Evolutionary conservation across 352 stramenopile genomes (phyloP).

Genomic region (Phytophthora hibernalis): DNA sequence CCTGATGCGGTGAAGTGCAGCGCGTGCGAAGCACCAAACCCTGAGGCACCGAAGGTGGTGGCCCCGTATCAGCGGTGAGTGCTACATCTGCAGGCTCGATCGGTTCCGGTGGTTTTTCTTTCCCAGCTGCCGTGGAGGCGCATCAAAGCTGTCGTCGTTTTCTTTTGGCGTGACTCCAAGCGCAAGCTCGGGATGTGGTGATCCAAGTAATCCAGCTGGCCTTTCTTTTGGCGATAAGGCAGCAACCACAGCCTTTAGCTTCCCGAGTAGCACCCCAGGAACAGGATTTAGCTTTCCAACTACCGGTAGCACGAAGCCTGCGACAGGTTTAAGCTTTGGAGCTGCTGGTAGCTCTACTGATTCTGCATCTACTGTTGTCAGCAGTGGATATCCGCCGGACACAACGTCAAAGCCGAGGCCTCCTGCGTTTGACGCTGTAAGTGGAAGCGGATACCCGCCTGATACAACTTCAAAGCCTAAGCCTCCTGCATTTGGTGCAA

Average conservation of each 20-base stretch:
- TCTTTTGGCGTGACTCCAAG: constrained; percentile 44
- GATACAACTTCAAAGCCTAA: constrained; percentile 14
- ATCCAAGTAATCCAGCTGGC: constrained; percentile 18
- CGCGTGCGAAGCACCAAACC: constrained; percentile 60
- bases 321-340: constrained; percentile 17
- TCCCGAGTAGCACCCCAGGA: constrained; percentile 5
- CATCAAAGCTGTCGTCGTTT: constrained; percentile 40
- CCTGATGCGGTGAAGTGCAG: constrained; percentile 47
- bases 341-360: constrained; percentile 10
- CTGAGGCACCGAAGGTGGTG: constrained; percentile 43
- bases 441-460: not conserved
- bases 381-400: constrained; percentile 19
- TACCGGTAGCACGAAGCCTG: constrained; percentile 19
- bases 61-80: constrained; percentile 24
- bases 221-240: constrained; percentile 36
- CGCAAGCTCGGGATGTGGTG: not conserved
- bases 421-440: constrained; percentile 12
- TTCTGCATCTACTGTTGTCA: not conserved
- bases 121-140: constrained; percentile 29
- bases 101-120: constrained; percentile 47
- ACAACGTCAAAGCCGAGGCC: constrained; percentile 22
- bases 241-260: constrained; percentile 19
- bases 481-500: constrained; percentile 10
- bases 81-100: constrained; percentile 44
- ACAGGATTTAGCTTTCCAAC: constrained; percentile 32